phyloP scores from a whole-genome alignment of 176 grass and related monocot species.

The Avena atlantica region DNA sequence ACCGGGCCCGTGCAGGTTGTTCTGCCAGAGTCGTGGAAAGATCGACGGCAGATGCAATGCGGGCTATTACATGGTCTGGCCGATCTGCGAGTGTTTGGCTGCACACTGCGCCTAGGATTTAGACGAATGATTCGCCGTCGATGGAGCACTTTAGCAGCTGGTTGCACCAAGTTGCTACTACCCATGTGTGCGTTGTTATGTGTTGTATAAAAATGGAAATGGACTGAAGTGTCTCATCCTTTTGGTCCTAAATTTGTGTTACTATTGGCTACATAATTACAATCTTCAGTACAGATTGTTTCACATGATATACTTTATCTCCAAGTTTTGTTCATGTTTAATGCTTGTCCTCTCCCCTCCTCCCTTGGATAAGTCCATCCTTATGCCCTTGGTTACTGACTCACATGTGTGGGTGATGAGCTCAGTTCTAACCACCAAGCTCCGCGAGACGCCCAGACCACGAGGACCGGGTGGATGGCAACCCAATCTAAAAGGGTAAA shows the following conservation, averaged over 20 bases:
- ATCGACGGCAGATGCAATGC: constrained; percentile 18
- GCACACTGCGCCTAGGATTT: constrained; percentile 3
- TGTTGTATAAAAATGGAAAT: background rate
- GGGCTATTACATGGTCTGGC: background rate
- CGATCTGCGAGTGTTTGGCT: constrained; percentile 19
- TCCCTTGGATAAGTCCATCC: background rate
- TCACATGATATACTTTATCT: background rate
- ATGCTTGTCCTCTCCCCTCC: background rate
- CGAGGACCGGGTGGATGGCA: background rate
- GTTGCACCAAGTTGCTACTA: background rate
- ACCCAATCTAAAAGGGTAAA: background rate
- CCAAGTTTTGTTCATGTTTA: background rate
- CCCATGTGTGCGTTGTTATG: constrained; percentile 1
- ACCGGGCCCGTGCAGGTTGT: background rate
- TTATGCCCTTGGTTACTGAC: background rate
- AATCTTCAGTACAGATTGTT: background rate
- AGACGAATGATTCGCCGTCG: background rate
- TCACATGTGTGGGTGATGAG: background rate
- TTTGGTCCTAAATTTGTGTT: background rate
- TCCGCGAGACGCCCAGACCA: background rate
- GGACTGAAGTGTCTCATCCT: background rate
- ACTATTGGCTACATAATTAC: background rate
- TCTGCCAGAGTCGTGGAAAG: constrained; percentile 21
- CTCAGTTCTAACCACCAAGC: background rate
- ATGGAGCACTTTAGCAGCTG: background rate